Evolutionary conservation across 1,284 basidiomycete genomes (phyloP), one percentile per base, ranked within the genome.

Genomic region (Sanghuangporus sanghuang): DNA sequence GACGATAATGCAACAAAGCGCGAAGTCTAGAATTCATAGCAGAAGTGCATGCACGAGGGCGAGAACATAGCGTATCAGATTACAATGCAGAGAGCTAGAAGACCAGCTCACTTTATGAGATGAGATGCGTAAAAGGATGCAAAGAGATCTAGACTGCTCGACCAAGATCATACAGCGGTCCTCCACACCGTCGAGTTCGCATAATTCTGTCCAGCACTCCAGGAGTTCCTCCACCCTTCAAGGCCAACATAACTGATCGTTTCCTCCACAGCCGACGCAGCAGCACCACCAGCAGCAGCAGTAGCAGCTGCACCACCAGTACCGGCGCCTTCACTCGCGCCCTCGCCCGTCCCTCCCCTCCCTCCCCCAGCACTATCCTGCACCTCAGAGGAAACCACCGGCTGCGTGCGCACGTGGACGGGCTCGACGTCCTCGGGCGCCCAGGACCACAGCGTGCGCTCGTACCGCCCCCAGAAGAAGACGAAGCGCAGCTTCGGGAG

Each of bases 391-490:
- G 5, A 1, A 16, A 9, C 6, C 16, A 27, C 6, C 2, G 56
- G 35, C 38, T 57, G 39, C 39, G 56, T 18, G 4, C 40, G 40
- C 12, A 57, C 56, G 27, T 46, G 58, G n/a, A 61, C 18, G 35
- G 57, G 58, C 44, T 64, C 55, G 32, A 63, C 64, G 14, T 62
- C 46, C 18, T 59, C 61, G 1, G 55, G 49, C 14, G 40, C 46
- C 64, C 64, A 65, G 9, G 32, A 49, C 64, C 64, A 65, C 32
- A 54, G 23, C 32, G 54, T 57, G 12, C 64, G 55, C n/a, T 65
- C 64, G 21, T 18, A 36, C 14, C 53, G 32, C 38, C 46, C 55
- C 49, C 57, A 65, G 50, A 65, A 65, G 32, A 63, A 49, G 36
- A 59, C 18, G 27, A 36, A 54, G 6, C 50, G 48, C 11, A 65